phyloP scores from a whole-genome alignment of 2,329 filamentous ascomycete genomes.

The Botrytis galanthina region DNA sequence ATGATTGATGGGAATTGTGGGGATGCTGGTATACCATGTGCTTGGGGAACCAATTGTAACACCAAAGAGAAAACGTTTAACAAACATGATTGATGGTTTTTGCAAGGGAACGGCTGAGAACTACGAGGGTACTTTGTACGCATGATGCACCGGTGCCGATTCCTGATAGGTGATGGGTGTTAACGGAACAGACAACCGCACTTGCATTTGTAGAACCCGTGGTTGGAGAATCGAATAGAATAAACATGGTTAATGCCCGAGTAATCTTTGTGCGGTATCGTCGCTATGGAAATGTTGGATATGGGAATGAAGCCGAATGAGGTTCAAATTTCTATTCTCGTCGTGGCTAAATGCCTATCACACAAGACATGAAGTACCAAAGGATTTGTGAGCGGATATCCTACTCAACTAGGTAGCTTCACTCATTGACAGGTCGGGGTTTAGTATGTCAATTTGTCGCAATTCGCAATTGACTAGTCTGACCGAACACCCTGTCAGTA shows the following conservation, averaged over 20 bases:
- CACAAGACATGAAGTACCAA: not conserved
- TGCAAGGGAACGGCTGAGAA: not conserved
- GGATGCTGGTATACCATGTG: conserved; percentile 16
- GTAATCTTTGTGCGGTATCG: conserved; percentile 1
- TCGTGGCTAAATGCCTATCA: conserved; percentile 8
- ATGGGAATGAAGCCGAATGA: not conserved
- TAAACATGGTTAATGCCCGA: not conserved
- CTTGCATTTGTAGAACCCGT: conserved; percentile 5
- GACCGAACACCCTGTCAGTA: not conserved
- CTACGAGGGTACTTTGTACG: conserved; percentile 14
- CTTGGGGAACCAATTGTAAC: conserved; percentile 14
- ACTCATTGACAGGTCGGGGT: not conserved
- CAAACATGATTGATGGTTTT: conserved; percentile 6
- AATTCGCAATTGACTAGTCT: conserved; percentile 4
- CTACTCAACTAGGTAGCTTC: not conserved
- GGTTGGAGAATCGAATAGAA: not conserved
- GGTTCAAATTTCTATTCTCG: conserved; percentile 1
- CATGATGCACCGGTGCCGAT: conserved; percentile 7
- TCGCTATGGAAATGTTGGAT: not conserved
- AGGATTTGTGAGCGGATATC: not conserved
- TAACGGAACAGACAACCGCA: conserved; percentile 1
- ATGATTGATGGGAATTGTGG: conserved; percentile 13
- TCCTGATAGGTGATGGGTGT: conserved; percentile 10
- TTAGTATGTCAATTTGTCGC: not conserved
- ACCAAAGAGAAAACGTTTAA: not conserved